Evolutionary conservation across 2,329 filamentous ascomycete species (phyloP).

Genomic region (Monosporascus sp.): DNA sequence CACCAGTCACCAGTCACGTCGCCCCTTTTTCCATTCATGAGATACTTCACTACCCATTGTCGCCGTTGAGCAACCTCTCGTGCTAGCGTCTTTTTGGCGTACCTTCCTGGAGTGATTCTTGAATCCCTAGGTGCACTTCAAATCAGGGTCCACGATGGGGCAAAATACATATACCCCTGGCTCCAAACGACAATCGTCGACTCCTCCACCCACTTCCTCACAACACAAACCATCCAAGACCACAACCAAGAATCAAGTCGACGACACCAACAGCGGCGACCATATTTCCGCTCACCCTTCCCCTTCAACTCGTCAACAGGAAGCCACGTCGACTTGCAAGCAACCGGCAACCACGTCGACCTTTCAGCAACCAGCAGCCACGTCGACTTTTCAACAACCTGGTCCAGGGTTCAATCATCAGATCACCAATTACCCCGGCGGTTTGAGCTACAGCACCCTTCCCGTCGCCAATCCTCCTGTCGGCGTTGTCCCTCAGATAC

Average conservation of each 20-base stretch:
- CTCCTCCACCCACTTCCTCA: background rate
- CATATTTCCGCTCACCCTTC: background rate
- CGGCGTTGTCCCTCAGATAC: conserved; percentile 1
- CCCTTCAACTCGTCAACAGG: background rate
- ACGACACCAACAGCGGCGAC: background rate
- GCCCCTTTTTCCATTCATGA: too few species aligned
- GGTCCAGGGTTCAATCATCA: conserved; percentile 13
- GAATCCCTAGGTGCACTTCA: too few species aligned
- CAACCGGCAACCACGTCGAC: background rate
- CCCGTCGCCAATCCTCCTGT: conserved; percentile 12
- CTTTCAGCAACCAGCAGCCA: conserved; percentile 6
- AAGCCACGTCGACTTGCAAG: conserved; percentile 1
- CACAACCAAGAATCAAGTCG: background rate
- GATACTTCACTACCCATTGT: too few species aligned
- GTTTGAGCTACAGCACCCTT: conserved; percentile 9
- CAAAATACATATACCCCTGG: too few species aligned
- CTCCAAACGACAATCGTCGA: too few species aligned
- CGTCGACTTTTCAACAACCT: conserved; percentile 8
- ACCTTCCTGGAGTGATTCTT: too few species aligned
- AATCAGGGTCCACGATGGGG: too few species aligned
- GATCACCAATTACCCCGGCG: conserved; percentile 12
- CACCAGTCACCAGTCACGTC: too few species aligned
- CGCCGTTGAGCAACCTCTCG: too few species aligned
- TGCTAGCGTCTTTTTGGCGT: too few species aligned
- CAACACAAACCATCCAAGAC: background rate